Evolutionary conservation across 352 stramenopile genomes (phyloP).

Genomic region (Phytophthora boehmeriae): DNA sequence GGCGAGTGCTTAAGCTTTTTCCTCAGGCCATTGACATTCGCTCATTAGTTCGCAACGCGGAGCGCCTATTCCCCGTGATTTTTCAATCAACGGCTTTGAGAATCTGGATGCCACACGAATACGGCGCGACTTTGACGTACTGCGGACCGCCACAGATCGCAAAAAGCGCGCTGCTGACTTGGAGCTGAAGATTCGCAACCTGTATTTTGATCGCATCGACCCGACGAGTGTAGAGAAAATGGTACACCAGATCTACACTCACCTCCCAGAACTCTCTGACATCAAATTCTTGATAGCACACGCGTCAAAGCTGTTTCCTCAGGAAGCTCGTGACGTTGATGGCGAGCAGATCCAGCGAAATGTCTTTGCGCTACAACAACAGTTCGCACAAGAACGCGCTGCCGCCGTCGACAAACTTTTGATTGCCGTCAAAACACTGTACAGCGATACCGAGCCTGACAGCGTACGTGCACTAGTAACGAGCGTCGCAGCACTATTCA

Average conservation of each 20-base stretch:
- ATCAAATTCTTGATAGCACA: slow-evolving; percentile 86
- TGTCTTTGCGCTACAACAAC: slow-evolving; percentile 67
- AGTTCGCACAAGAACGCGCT: slow-evolving; percentile 64
- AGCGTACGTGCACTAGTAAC: slow-evolving; percentile 59
- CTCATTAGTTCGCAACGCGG: slow-evolving; percentile 83
- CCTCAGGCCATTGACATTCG: slow-evolving; percentile 65
- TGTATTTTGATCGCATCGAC: slow-evolving; percentile 92
- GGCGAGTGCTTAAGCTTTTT: slow-evolving; percentile 67
- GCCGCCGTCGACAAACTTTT: slow-evolving; percentile 76
- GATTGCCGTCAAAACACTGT: slow-evolving; percentile 60
- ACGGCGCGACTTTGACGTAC: slow-evolving; percentile 42
- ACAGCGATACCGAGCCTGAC: slow-evolving; percentile 81
- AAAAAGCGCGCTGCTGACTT: slow-evolving; percentile 86
- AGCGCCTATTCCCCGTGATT: slow-evolving; percentile 82
- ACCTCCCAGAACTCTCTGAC: slow-evolving; percentile 73
- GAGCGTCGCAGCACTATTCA: slow-evolving; percentile 73
- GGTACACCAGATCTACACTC: slow-evolving; percentile 80
- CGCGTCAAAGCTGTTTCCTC: slow-evolving; percentile 71
- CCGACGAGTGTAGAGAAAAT: slow-evolving; percentile 77
- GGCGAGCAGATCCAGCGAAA: slow-evolving; percentile 56
- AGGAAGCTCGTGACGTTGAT: slow-evolving; percentile 66
- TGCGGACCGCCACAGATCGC: slow-evolving; percentile 57
- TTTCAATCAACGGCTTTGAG: slow-evolving; percentile 33
- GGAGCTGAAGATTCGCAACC: slow-evolving; percentile 88
- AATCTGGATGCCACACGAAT: slow-evolving; percentile 35